A percentile compares a stretch with the other conserved stretches of the same genome.
Evolutionary conservation across 78 protist species (phyloP).

Genomic region (Bodo saltans): DNA sequence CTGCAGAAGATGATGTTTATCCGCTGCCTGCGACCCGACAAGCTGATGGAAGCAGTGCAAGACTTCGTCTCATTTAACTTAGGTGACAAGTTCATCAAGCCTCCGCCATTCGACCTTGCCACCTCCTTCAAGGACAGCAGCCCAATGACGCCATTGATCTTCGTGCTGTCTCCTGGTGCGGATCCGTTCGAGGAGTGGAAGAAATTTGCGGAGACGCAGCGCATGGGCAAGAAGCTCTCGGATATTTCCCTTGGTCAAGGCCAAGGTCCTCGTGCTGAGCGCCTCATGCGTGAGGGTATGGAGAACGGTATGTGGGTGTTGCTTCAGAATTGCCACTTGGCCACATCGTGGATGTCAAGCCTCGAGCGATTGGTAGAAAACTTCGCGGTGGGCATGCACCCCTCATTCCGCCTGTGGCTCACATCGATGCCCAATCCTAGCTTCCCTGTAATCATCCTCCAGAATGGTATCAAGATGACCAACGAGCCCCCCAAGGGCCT

Average conservation of each 20-base stretch:
- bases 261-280: constrained; percentile 57
- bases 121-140: constrained; percentile 57
- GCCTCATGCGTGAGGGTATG: constrained; percentile 29
- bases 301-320: constrained; percentile 45
- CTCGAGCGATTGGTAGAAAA: constrained; percentile 50
- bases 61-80: constrained; percentile 45
- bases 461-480: constrained; percentile 76
- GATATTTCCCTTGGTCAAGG: constrained; percentile 73
- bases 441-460: constrained; percentile 85
- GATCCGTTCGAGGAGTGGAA: constrained; percentile 65
- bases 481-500: constrained; percentile 82
- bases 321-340: constrained; percentile 79
- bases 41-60: constrained; percentile 35
- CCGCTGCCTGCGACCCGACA: constrained; percentile 69
- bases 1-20: constrained; percentile 59
- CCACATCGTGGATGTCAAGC: constrained; percentile 74
- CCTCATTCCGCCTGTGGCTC: constrained; percentile 82
- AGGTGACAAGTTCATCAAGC: constrained; percentile 63
- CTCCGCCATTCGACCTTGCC: constrained; percentile 81
- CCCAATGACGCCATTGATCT: constrained; percentile 65
- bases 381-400: background rate
- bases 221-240: constrained; percentile 45
- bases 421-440: constrained; percentile 71
- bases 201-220: constrained; percentile 61
- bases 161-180: constrained; percentile 76